Percentiles rank a stretch among this genome's conserved stretches.
phyloP scores from a whole-genome alignment of 805 yeast genomes.

The Suhomyces prunicola region DNA sequence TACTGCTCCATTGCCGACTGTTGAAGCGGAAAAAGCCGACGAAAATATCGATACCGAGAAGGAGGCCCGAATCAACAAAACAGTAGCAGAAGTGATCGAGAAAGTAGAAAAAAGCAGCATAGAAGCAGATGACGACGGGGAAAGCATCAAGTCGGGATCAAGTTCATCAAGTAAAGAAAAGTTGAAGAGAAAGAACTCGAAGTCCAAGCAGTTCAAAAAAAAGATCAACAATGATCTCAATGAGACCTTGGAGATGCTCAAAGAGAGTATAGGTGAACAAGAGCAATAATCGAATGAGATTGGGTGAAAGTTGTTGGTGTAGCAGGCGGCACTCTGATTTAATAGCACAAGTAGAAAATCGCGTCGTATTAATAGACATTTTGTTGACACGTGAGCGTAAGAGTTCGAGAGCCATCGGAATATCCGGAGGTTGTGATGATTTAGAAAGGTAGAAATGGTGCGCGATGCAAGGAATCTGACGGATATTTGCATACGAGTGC shows the following conservation, averaged over 20 bases:
- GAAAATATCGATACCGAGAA: background rate
- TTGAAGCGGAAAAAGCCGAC: background rate
- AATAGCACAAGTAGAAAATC: background rate
- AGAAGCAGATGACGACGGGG: slow-evolving; percentile 10
- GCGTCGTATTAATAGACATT: background rate
- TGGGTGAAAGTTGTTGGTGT: background rate
- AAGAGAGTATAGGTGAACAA: slow-evolving; percentile 31
- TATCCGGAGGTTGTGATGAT: too few relatives aligned
- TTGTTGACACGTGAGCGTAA: background rate
- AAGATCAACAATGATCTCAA: slow-evolving; percentile 35
- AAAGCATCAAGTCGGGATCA: slow-evolving; percentile 5
- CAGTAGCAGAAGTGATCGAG: background rate
- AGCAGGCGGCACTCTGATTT: background rate
- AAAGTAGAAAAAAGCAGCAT: background rate
- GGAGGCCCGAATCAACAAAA: background rate
- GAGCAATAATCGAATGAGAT: background rate
- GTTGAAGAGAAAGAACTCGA: slow-evolving; percentile 27
- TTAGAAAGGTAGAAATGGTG: background rate
- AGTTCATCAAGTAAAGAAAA: slow-evolving; percentile 4
- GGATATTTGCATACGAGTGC: too few relatives aligned
- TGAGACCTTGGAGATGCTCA: slow-evolving; percentile 37
- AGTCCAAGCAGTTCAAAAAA: slow-evolving; percentile 31
- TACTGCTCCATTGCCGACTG: background rate
- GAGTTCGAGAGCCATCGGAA: background rate
- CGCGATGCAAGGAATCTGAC: background rate